phyloP scores from a whole-genome alignment of 2,329 filamentous ascomycete genomes.

The Aspergillus sergii region DNA sequence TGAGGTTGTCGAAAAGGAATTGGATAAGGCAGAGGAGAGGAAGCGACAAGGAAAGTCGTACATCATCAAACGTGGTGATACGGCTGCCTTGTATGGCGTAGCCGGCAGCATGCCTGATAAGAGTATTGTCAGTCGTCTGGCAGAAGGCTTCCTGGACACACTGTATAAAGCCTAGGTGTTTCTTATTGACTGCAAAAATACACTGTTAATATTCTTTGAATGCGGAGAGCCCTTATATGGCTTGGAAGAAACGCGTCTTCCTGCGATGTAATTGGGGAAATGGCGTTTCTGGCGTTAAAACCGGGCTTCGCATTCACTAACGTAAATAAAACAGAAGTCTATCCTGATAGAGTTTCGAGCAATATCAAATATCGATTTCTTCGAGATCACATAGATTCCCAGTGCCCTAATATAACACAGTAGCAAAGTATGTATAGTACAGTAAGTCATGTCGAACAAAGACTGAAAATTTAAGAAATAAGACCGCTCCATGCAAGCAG shows the following conservation, averaged over 20 bases:
- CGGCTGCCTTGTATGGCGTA: conserved; percentile 89
- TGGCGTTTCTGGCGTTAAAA: conserved; percentile 16
- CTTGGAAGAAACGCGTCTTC: background rate
- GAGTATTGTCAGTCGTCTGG: conserved; percentile 87
- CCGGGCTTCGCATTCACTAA: conserved; percentile 1
- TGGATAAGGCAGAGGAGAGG: conserved; percentile 76
- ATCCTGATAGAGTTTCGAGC: background rate
- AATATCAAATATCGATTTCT: background rate
- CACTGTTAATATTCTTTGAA: conserved; percentile 18
- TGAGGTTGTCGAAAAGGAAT: conserved; percentile 64
- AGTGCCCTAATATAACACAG: conserved; percentile 12
- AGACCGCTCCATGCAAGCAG: conserved; percentile 25
- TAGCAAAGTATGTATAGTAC: conserved; percentile 16
- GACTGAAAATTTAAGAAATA: background rate
- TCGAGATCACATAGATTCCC: conserved; percentile 4
- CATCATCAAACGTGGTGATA: conserved; percentile 62
- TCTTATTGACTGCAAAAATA: conserved; percentile 1
- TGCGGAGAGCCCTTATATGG: background rate
- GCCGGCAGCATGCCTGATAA: conserved; percentile 95
- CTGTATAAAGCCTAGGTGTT: conserved; percentile 75
- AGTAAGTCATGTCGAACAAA: conserved; percentile 6
- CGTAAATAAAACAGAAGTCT: background rate
- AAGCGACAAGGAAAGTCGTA: conserved; percentile 60
- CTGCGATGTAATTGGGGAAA: background rate
- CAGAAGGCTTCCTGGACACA: conserved; percentile 87